Conservation (phyloP, 2,329 filamentous ascomycete genomes). For the Epichloe bromicola region DNA sequence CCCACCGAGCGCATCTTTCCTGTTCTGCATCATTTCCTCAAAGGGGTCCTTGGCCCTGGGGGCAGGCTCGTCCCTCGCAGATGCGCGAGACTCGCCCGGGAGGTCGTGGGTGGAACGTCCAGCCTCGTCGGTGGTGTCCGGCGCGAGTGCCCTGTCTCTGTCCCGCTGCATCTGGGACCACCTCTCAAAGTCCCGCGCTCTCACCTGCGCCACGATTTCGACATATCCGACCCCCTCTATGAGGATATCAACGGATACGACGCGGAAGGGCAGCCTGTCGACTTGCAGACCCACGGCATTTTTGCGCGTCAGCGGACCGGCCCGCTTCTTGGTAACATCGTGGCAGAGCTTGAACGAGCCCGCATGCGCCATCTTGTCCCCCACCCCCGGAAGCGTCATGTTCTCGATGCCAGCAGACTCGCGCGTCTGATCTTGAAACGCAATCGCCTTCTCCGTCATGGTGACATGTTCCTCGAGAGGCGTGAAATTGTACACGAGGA, state of each 20-base stretch:
- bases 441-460: conserved; percentile 64
- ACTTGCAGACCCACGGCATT: conserved; percentile 50
- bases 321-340: conserved; percentile 71
- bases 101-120: neutral
- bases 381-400: conserved; percentile 47
- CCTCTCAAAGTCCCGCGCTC: conserved; percentile 35
- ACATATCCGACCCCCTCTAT: conserved; percentile 92
- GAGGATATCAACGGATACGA: conserved; percentile 71
- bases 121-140: conserved; percentile 5
- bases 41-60: conserved; percentile 11
- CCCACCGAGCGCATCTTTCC: conserved; percentile 10
- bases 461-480: conserved; percentile 67
- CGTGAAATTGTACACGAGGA: conserved; percentile 80
- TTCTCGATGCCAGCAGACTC: conserved; percentile 44
- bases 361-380: conserved; percentile 50
- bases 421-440: conserved; percentile 52
- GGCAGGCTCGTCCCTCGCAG: neutral
- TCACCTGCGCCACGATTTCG: conserved; percentile 72
- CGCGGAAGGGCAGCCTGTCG: conserved; percentile 61
- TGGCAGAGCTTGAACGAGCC: conserved; percentile 63
- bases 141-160: conserved; percentile 11
- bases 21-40: conserved; percentile 13
- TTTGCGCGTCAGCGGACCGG: conserved; percentile 57
- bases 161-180: conserved; percentile 8
- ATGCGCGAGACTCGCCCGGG: neutral